phyloP scores from a whole-genome alignment of 2,329 filamentous ascomycete species.

The Fusarium chlamydosporum region DNA sequence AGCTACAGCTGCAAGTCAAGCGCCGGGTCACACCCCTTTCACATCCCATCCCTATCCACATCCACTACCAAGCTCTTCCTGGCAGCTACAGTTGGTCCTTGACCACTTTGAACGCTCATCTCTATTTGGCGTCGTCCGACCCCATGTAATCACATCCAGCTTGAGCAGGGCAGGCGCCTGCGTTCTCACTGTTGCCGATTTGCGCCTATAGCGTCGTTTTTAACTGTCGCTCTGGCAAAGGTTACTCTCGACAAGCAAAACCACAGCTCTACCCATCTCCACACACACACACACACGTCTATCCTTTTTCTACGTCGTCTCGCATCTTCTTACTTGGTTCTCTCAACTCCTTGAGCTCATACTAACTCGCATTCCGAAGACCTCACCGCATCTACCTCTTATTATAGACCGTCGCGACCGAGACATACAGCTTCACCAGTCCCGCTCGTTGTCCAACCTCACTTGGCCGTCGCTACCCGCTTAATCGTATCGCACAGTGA shows the following conservation, averaged over 20 bases:
- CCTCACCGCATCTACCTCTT: conserved; percentile 47
- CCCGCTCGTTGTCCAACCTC: conserved; percentile 46
- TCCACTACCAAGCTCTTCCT: conserved; percentile 48
- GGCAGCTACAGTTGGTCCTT: conserved; percentile 36
- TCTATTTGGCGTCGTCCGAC: conserved; percentile 48
- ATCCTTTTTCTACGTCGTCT: conserved; percentile 35
- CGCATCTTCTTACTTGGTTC: conserved; percentile 31
- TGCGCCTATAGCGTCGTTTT: conserved; percentile 45
- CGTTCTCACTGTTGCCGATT: conserved; percentile 39
- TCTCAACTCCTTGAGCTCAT: conserved; percentile 29
- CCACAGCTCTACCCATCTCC: conserved; percentile 44
- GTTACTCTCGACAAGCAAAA: conserved; percentile 47
- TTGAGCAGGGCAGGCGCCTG: conserved; percentile 48
- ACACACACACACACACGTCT: conserved; percentile 38
- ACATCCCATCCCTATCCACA: conserved; percentile 47
- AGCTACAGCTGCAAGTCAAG: conserved; percentile 54
- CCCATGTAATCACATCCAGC: conserved; percentile 48
- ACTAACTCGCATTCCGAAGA: conserved; percentile 35
- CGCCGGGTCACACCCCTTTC: conserved; percentile 53
- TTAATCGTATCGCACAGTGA: conserved; percentile 35
- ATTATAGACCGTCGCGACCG: conserved; percentile 45
- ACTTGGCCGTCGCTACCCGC: conserved; percentile 43
- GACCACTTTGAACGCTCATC: conserved; percentile 44
- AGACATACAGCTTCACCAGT: conserved; percentile 52
- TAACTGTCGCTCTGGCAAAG: conserved; percentile 31